Evolutionary conservation across 2,329 filamentous ascomycete species (phyloP).

Genomic region (Microsporum audouinii): DNA sequence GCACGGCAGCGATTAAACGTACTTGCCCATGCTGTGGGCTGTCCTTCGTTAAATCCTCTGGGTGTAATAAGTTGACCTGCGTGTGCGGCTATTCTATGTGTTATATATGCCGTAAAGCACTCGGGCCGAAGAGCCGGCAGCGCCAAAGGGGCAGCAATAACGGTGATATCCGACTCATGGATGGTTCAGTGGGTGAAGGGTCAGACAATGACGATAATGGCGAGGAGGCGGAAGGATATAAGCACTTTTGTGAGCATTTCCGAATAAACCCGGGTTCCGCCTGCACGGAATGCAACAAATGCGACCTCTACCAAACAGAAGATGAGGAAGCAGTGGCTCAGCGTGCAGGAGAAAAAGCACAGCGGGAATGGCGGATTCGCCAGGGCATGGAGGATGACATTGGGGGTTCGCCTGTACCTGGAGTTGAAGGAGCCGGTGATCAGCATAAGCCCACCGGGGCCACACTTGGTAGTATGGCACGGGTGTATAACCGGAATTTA

Average conservation of each 20-base stretch:
- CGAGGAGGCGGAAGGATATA: conserved; percentile 60
- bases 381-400: conserved; percentile 38
- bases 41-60: conserved; percentile 81
- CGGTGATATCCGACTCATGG: background rate
- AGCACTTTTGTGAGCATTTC: conserved; percentile 95
- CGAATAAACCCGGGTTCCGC: conserved; percentile 62
- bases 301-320: conserved; percentile 62
- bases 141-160: conserved; percentile 15
- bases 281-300: conserved; percentile 69
- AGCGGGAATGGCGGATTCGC: conserved; percentile 56
- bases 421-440: background rate
- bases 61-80: conserved; percentile 95
- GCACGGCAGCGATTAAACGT: conserved; percentile 86
- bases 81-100: conserved; percentile 97
- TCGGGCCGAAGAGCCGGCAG: conserved; percentile 16
- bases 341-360: conserved; percentile 58
- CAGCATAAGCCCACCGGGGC: background rate
- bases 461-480: background rate
- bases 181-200: conserved; percentile 6
- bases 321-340: conserved; percentile 58
- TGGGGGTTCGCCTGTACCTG: background rate
- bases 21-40: conserved; percentile 87
- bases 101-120: conserved; percentile 77
- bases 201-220: conserved; percentile 10
- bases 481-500: conserved; percentile 19